Evolutionary conservation across 2,329 filamentous ascomycete genomes (phyloP), one percentile per base, ranked within the genome.

Genomic region (Colletotrichum brevisporum): DNA sequence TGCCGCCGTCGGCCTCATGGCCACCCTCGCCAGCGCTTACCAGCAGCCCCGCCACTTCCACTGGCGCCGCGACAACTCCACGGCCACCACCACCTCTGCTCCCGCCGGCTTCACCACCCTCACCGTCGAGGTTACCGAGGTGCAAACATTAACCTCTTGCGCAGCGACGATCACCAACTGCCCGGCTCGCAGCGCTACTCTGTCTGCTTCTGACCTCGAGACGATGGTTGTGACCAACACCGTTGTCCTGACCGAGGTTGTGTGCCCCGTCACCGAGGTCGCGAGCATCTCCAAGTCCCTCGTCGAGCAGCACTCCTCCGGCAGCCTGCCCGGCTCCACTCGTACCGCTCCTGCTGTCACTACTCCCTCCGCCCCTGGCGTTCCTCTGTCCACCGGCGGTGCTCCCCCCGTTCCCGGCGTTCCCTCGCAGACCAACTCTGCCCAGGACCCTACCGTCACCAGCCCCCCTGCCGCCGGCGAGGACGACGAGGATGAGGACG

Each of bases 131-230:
- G 80, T 83, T 76, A 89, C 86, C 67, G 79, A 86, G 76, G 79
- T 88, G 72, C 80, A 85, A 71, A 90, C 88, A 78, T 82, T 89
- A 79, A 89, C 84, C 74, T 88, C 85, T 67, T 90, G 88, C 77
- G 85, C 82, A 71, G 81, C 88, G 64, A 86, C 84, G 65, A 83
- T 88, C 76, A 88, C 87, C 78, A 81, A 89, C 87, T 90, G 88
- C 79, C 82, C 82, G 63, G 75, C 78, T 24, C 78, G 73, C 59
- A 74, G 80, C 59, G 77, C 77, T 59, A 73, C 75, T 68, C 74
- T 83, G 54, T 79, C 81, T 67, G 77, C 78, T 71, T 73, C 75
- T 15, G 77, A 81, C 71, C 78, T 76, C 74, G 69, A 73, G 59
- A 76, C 76, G 65, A 70, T 75, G 62, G 72, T 79, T 55, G 76